phyloP scores from a whole-genome alignment of 208 protist genomes.

The Hexamita inflata region DNA sequence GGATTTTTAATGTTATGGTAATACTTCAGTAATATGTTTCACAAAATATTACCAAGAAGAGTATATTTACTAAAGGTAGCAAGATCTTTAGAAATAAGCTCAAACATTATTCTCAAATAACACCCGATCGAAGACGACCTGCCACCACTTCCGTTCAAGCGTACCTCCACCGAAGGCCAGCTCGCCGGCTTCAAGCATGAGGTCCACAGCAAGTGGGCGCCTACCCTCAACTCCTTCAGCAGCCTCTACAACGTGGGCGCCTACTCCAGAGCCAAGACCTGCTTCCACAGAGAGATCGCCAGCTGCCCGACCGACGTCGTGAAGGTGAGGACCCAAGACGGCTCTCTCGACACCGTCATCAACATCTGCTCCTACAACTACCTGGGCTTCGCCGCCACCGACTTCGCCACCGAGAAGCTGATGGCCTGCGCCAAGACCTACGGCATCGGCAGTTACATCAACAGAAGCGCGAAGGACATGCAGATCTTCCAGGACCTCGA shows the following conservation, averaged over 20 bases:
- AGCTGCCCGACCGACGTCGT: background rate
- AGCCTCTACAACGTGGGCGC: background rate
- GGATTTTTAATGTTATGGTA: no score
- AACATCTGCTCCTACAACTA: slow-evolving; percentile 96
- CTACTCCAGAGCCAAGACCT: background rate
- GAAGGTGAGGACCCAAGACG: background rate
- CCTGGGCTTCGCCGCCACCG: slow-evolving; percentile 81
- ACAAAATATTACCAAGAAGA: no score
- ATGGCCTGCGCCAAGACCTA: background rate
- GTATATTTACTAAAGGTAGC: no score
- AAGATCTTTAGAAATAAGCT: no score
- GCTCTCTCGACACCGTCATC: slow-evolving; percentile 44
- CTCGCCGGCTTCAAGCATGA: slow-evolving; percentile 9
- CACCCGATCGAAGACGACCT: no score
- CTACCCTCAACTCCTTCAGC: background rate
- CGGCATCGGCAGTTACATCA: background rate
- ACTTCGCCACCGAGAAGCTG: slow-evolving; percentile 31
- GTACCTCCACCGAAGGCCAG: background rate
- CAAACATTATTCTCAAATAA: no score
- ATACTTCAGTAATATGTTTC: no score
- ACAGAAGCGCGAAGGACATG: background rate
- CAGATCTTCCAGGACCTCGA: slow-evolving; percentile 42
- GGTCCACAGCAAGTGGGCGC: background rate
- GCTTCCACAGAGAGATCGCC: slow-evolving; percentile 9
- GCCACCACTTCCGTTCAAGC: background rate